Percentiles rank a stretch among this genome's conserved stretches.
Conservation (phyloP, 2,329 filamentous ascomycete species). For the Talaromyces sp. region DNA sequence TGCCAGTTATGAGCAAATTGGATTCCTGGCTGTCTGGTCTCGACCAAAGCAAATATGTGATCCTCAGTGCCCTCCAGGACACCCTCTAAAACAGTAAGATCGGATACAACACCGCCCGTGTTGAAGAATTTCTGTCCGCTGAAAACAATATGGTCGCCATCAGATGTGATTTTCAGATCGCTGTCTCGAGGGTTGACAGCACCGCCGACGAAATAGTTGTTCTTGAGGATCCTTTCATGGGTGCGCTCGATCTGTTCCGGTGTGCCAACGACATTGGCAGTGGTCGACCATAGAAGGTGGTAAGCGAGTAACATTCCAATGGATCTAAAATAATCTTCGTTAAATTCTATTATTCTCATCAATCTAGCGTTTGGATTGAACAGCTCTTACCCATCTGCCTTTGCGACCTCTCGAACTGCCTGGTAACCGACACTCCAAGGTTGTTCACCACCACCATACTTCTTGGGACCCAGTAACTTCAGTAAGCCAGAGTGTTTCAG, state of each 20-base stretch:
- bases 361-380: background rate
- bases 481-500: slow-evolving; percentile 56
- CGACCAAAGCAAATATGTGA: slow-evolving; percentile 66
- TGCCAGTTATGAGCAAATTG: slow-evolving; percentile 62
- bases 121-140: slow-evolving; percentile 68
- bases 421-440: slow-evolving; percentile 61
- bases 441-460: slow-evolving; percentile 58
- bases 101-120: slow-evolving; percentile 67
- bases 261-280: slow-evolving; percentile 62
- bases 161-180: slow-evolving; percentile 59
- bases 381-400: slow-evolving; percentile 59
- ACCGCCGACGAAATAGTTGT: slow-evolving; percentile 69
- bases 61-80: slow-evolving; percentile 60
- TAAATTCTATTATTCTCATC: background rate
- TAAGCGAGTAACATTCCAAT: slow-evolving; percentile 69
- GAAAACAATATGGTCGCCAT: slow-evolving; percentile 61
- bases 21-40: slow-evolving; percentile 61
- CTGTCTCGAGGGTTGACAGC: slow-evolving; percentile 68
- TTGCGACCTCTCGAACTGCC: slow-evolving; percentile 64
- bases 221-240: slow-evolving; percentile 60
- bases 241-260: slow-evolving; percentile 61
- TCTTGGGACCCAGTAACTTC: slow-evolving; percentile 54
- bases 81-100: slow-evolving; percentile 67
- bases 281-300: slow-evolving; percentile 66
- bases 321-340: slow-evolving; percentile 41